Evolutionary conservation across 2,329 filamentous ascomycete species (phyloP).

Genomic region (Dothiorella sarmentorum): DNA sequence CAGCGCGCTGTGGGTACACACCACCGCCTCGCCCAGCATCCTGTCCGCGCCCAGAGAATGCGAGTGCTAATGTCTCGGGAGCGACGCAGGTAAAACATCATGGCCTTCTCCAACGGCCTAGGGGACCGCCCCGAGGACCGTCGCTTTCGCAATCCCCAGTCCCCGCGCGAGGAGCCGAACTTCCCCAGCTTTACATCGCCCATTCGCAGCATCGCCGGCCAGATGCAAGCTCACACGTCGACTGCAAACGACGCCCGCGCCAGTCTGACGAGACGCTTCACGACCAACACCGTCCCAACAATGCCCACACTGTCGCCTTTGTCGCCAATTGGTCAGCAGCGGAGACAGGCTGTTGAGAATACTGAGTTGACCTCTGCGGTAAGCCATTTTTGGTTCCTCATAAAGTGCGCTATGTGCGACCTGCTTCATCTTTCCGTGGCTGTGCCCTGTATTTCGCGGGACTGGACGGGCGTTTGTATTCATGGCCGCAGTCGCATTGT

Average conservation of each 20-base stretch:
- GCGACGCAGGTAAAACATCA: slow-evolving; percentile 30
- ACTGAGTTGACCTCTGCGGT: slow-evolving; percentile 54
- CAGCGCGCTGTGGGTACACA: slow-evolving; percentile 5
- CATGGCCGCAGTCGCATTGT: not conserved
- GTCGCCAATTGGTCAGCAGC: slow-evolving; percentile 55
- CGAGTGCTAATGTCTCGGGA: slow-evolving; percentile 9
- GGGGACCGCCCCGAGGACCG: slow-evolving; percentile 73
- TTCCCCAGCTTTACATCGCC: slow-evolving; percentile 72
- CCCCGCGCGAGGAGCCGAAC: slow-evolving; percentile 67
- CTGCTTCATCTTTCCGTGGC: not conserved
- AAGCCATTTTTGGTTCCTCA: slow-evolving; percentile 29
- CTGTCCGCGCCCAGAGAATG: not conserved
- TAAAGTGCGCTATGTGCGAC: not conserved
- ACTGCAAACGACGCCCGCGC: slow-evolving; percentile 66
- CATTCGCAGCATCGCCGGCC: slow-evolving; percentile 63
- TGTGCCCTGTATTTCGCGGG: not conserved
- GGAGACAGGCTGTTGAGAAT: slow-evolving; percentile 52
- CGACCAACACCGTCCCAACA: slow-evolving; percentile 78
- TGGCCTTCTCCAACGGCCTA: slow-evolving; percentile 63
- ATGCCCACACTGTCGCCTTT: slow-evolving; percentile 69
- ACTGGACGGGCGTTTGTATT: not conserved
- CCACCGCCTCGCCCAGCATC: not conserved
- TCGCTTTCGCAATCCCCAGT: slow-evolving; percentile 73
- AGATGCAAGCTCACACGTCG: slow-evolving; percentile 55
- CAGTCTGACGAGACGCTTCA: slow-evolving; percentile 85